Base-by-base conservation (phyloP, 345 rosid genomes). In the Lepidium africanum region DNA sequence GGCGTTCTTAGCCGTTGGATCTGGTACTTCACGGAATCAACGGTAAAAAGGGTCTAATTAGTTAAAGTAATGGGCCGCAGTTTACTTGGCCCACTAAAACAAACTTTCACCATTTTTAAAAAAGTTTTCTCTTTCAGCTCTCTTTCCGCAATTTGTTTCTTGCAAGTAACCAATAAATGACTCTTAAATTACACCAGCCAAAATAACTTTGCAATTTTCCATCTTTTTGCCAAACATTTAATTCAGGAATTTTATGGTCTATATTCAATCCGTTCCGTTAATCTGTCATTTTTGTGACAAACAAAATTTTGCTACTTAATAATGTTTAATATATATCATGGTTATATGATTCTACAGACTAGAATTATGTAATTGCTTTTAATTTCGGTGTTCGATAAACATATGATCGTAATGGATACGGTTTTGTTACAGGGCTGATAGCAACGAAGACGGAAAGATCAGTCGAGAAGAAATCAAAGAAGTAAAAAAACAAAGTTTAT, bases 391-490 rank as follows among this genome's bases (percentile, higher is more conserved):
- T 60, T 67, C n/a, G 0, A 6, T 10, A 2, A 23, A 23, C 40
- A 10, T 13, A 23, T 23, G 23, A 15, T 67, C 6, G 33, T 68
- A 35, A 14, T 2, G 2, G 4, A 9, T 38, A 14, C 10, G 1
- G 19, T n/a, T 48, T 75, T 69, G 43, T 79, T 65, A 30, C 82
- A 91, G 96, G 99, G 99, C 84, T 57, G 97, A 94, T 43, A 88
- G 91, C 69, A 89, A 94, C 45, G 96, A 79, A 79, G 97, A 94
- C 53, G 97, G 97, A 69, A 84, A 82, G 73, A 81, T 94, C 62
- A 86, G 96, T 3, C 84, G 91, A 65, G 82, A 78, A 58, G 99
- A 90, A 89, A 96, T 94, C 30, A 92, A 82, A 67, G 90, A 94
- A 83, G 97, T 89, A 73, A 57, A 6, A n/a, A 30, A 30, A 30